Conservation (phyloP, 306 rosid genomes). For the Castanopsis chinensis region DNA sequence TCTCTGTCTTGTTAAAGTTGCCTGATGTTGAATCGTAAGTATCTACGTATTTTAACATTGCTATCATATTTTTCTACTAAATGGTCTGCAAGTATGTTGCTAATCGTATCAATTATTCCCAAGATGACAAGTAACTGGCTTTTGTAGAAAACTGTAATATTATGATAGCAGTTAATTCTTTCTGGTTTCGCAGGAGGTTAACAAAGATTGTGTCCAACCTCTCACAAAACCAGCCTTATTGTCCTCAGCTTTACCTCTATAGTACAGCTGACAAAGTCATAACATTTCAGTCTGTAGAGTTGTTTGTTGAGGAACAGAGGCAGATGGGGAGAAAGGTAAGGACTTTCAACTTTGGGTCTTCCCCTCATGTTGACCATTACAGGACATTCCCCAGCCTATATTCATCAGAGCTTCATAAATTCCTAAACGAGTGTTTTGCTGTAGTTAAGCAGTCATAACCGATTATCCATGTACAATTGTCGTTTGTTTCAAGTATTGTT, state of each 20-base stretch:
- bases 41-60: neutral
- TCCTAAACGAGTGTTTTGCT: conserved; percentile 53
- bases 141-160: neutral
- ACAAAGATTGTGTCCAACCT: conserved; percentile 49
- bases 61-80: neutral
- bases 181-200: conserved; percentile 63
- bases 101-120: neutral
- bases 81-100: neutral
- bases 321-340: conserved; percentile 52
- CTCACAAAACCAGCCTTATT: conserved; percentile 43
- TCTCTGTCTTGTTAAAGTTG: conserved; percentile 52
- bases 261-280: conserved; percentile 83
- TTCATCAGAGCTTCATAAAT: conserved; percentile 48
- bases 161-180: neutral
- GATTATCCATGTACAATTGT: neutral
- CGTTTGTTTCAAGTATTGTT: neutral
- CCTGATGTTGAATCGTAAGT: conserved; percentile 66
- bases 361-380: conserved; percentile 92
- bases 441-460: conserved; percentile 11
- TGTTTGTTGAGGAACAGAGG: conserved; percentile 67
- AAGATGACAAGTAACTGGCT: neutral
- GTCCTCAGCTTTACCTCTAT: conserved; percentile 89
- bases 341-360: conserved; percentile 59
- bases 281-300: conserved; percentile 63
- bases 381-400: conserved; percentile 65